Base-by-base conservation (phyloP, 2,329 filamentous ascomycete species). In the Beauveria medogensis region DNA sequence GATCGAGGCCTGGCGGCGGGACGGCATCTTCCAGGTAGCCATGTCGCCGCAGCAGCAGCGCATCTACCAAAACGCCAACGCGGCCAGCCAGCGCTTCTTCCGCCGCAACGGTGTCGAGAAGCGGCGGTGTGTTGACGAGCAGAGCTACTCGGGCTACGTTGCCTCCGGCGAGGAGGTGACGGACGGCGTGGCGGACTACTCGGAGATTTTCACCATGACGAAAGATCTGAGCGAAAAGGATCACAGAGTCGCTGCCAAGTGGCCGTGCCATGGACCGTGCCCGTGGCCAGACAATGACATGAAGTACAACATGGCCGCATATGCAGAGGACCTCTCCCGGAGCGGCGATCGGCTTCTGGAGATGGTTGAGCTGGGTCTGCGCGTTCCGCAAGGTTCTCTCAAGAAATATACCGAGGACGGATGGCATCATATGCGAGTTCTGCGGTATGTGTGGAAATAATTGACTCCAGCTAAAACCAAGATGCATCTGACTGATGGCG, bases 191-290 rank as follows among this genome's bases (percentile, higher is more conserved):
- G 77, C 77, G 18, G 79, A 82, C 65, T 81, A 80, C 64, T 79
- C 76, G 1, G 79, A 81, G 66, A 80, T 81, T 37, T 81, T 80
- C 63, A 82, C 79, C 2, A 75, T 81, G 20, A 80, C 76, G 14
- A 81, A 80, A 62, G 78, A 81, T 54, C 67, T 81, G 7, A 66
- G 67, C 4, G 62, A 67, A 2, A 62, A 69, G 5, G 77, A 81
- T 53, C 64, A 67, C 1, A 70, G 78, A 2, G 77, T 80, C 3
- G 65, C 66, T 22, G 68, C 67, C 4, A 70, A 72, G 30, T 80
- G 79, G 78, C 79, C 78, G 0, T 80, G 77, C 64, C 79, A 81
- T 63, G 79, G 79, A 0, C 75, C 75, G 2, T 77, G 74, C 62
- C 79, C 78, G 0, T 81, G 79, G 79, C 77, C 77, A 0, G 74